Evolutionary conservation across 768 basidiomycete species (phyloP).

Genomic region (Mycena albidolilacea): DNA sequence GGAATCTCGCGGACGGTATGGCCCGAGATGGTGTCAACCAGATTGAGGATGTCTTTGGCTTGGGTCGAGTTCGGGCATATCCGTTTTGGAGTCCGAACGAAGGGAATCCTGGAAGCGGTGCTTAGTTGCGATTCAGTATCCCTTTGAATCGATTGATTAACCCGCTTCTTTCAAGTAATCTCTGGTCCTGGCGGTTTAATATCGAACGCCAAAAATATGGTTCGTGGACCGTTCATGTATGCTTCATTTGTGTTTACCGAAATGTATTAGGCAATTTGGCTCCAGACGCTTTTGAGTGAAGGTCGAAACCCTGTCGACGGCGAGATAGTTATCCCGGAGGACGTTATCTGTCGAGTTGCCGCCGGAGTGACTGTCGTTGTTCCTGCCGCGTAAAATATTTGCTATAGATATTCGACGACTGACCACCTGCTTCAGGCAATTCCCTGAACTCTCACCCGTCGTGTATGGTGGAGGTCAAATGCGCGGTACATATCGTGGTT

Average conservation of each 20-base stretch:
- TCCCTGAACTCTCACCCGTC: slow-evolving; percentile 41
- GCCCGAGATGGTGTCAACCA: slow-evolving; percentile 28
- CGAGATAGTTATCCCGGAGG: slow-evolving; percentile 40
- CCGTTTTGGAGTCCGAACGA: slow-evolving; percentile 32
- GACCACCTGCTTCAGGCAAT: slow-evolving; percentile 11
- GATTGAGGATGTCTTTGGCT: slow-evolving; percentile 27
- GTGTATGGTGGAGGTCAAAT: slow-evolving; percentile 46
- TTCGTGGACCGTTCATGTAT: not conserved
- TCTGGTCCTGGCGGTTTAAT: slow-evolving; percentile 46
- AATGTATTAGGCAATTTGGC: slow-evolving; percentile 37
- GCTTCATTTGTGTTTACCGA: not conserved
- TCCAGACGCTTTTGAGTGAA: slow-evolving; percentile 37
- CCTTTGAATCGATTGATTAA: not conserved
- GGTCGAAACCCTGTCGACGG: slow-evolving; percentile 38
- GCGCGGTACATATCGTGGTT: slow-evolving; percentile 40
- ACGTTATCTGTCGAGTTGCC: slow-evolving; percentile 36
- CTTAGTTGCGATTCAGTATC: not conserved
- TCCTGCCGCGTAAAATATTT: slow-evolving; percentile 33
- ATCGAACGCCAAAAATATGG: slow-evolving; percentile 44
- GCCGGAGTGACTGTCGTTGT: slow-evolving; percentile 37
- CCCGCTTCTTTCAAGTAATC: slow-evolving; percentile 3
- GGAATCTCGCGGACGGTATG: slow-evolving; percentile 34
- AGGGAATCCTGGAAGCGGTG: slow-evolving; percentile 13
- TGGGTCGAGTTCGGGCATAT: slow-evolving; percentile 15
- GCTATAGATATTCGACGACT: too few relatives aligned